Percentiles rank a stretch among this genome's conserved stretches.
Evolutionary conservation across 2,329 filamentous ascomycete genomes (phyloP).

Genomic region (Ceratocystiopsis brevicomis): DNA sequence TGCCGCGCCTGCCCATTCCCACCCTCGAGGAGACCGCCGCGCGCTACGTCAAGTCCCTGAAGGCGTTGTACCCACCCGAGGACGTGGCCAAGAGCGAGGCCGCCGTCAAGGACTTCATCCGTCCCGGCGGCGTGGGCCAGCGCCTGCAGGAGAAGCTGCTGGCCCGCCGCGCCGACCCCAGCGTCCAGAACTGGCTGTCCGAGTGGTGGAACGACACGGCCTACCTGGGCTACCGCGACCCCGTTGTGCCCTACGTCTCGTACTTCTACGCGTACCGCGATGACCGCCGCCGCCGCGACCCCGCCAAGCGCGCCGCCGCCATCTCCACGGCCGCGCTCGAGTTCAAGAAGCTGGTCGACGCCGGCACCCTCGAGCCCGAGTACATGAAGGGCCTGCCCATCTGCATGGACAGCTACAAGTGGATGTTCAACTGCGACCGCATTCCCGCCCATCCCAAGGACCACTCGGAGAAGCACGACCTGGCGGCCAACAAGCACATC

Average conservation of each 20-base stretch:
- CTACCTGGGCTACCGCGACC: conserved; percentile 85
- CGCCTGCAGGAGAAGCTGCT: conserved; percentile 76
- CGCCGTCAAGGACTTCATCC: conserved; percentile 74
- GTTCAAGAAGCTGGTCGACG: conserved; percentile 87
- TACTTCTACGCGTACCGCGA: conserved; percentile 99
- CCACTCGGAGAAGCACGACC: conserved; percentile 61
- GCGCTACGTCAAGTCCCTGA: conserved; percentile 63
- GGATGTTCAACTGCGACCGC: conserved; percentile 93
- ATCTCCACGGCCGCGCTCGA: conserved; percentile 71
- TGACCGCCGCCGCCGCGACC: conserved; percentile 71
- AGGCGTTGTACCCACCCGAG: conserved; percentile 48
- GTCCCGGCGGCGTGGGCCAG: conserved; percentile 66
- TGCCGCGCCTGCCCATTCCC: conserved; percentile 61
- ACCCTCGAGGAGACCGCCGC: conserved; percentile 65
- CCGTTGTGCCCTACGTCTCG: conserved; percentile 91
- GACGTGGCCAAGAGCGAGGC: conserved; percentile 60
- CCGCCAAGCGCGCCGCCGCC: conserved; percentile 80
- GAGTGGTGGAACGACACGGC: conserved; percentile 98
- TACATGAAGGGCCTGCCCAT: conserved; percentile 97
- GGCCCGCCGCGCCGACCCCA: conserved; percentile 59
- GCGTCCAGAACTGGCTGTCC: conserved; percentile 79
- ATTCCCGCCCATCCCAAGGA: conserved; percentile 70
- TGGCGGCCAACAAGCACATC: conserved; percentile 60
- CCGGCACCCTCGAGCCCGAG: conserved; percentile 71
- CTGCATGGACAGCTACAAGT: conserved; percentile 96